Base-by-base conservation (phyloP, 176 grass and related monocot genomes). In the Metroxylon sagu region DNA sequence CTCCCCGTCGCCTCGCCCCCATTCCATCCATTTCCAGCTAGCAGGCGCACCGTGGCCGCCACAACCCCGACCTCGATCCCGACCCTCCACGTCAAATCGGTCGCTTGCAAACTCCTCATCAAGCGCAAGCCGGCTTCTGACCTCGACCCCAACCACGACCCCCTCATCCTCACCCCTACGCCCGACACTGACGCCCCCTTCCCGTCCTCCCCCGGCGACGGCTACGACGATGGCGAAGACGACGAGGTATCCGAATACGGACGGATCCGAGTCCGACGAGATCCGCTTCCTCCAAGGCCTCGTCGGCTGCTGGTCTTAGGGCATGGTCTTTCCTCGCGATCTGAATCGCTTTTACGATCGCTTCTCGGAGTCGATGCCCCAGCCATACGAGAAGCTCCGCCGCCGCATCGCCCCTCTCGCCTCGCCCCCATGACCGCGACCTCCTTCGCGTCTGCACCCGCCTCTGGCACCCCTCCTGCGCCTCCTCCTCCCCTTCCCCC, bases 301-400 rank as follows among this genome's bases (percentile, higher is more conserved):
- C 51, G 68, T 92, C 16, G 89, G 89, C 49, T 76, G 63, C 54
- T 66, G 62, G 60, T 73, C 70, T 12, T 59, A 63, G 70, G 70
- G 70, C 14, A 18, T 73, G 18, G 70, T 73, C 15, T 73, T 63
- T 4, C 93, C 93, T 31, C 87, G 93, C 31, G 93, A 98, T 53
- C 78, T 98, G 35, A 98, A 98, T 55, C 69, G 88, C n/a, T 98
- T 98, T 62, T 92, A 92, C 62, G 93, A 98, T 66, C 87, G 83
- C 56, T 98, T 98, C 87, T 92, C 84, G 16, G 93, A 89, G 54
- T 85, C 70, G 5, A 73, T 73, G 70, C 59, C 70, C 50, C 70
- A 73, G 87, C 85, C 94, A 5, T 98, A 93, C 79, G 92, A 97
- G 78, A 97, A 97, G 78, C 77, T 97, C 54, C 84, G 87, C 52